These are phyloP conservation scores for Eimeria acervulina DNA, from an alignment of 169 alveolate species.

Conservation along the genomic window DNA sequence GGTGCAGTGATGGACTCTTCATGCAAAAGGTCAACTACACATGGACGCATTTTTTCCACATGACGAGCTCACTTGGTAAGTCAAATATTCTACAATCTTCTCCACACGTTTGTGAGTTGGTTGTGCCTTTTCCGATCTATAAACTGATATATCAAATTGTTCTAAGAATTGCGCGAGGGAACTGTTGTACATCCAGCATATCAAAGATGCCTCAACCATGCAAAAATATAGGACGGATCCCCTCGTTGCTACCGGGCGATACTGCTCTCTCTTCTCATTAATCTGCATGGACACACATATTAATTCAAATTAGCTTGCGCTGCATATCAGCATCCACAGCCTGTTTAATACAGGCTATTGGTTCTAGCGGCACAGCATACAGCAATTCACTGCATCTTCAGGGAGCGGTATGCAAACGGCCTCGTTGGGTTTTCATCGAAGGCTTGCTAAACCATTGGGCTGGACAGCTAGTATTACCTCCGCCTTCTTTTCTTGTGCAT, in stretches of 20 bases:
- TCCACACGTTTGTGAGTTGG: slow-evolving; percentile 96
- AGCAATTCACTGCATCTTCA: not conserved
- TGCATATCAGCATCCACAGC: not conserved
- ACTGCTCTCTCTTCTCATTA: slow-evolving; percentile 97
- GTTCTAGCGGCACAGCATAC: not conserved
- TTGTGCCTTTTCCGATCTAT: slow-evolving; percentile 95
- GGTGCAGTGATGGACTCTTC: not conserved
- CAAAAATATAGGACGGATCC: slow-evolving; percentile 97
- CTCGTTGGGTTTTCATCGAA: too few species aligned
- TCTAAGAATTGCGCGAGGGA: slow-evolving; percentile 97
- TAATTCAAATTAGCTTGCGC: not conserved
- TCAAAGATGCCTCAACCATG: slow-evolving; percentile 96
- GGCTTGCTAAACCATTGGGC: not conserved
- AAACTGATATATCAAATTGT: slow-evolving; percentile 95
- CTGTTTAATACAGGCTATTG: not conserved
- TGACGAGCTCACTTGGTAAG: slow-evolving; percentile 86
- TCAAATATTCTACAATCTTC: slow-evolving; percentile 91
- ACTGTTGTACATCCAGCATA: slow-evolving; percentile 98
- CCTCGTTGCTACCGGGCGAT: slow-evolving; percentile 97
- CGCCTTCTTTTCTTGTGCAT: slow-evolving; percentile 88
- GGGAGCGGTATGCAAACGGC: not conserved
- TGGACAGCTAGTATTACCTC: slow-evolving; percentile 70
- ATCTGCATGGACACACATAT: slow-evolving; percentile 88
- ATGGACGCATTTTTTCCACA: not conserved
- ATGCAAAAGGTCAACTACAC: not conserved